Conservation (phyloP, 768 basidiomycete species). For the Suillus clintonianus region DNA sequence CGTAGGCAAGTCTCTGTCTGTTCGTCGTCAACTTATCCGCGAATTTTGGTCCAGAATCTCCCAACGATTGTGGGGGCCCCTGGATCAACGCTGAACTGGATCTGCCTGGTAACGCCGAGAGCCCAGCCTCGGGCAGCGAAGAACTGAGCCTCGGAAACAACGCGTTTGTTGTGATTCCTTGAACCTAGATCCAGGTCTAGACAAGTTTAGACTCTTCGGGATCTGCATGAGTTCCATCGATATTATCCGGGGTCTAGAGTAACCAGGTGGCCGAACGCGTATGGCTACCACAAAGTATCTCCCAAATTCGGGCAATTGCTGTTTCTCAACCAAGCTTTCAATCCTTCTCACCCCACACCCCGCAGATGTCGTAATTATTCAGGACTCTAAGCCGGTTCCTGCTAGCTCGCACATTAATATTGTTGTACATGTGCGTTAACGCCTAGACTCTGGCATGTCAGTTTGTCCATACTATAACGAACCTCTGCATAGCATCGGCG, state of each 20-base stretch:
- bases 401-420: not conserved
- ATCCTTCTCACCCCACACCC: slow-evolving; percentile 4
- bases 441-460: not conserved
- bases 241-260: not conserved
- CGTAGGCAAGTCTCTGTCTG: not conserved
- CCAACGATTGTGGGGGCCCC: not conserved
- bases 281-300: not conserved
- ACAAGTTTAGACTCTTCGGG: not conserved
- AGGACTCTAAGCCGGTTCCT: not conserved
- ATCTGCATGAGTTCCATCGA: not conserved
- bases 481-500: not conserved
- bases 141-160: not conserved
- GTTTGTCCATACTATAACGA: not conserved
- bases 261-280: not conserved
- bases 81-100: not conserved
- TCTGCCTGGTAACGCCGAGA: not conserved
- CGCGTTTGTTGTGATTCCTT: not conserved
- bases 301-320: not conserved
- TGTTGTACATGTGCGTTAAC: not conserved
- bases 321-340: not conserved
- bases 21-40: not conserved
- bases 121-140: not conserved
- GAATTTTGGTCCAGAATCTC: not conserved
- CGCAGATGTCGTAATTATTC: not conserved
- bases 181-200: not conserved